A percentile compares a stretch with the other conserved stretches of the same genome.
Evolutionary conservation across 495 filamentous ascomycete species (phyloP).

Genomic region (Sporormia fimetaria): DNA sequence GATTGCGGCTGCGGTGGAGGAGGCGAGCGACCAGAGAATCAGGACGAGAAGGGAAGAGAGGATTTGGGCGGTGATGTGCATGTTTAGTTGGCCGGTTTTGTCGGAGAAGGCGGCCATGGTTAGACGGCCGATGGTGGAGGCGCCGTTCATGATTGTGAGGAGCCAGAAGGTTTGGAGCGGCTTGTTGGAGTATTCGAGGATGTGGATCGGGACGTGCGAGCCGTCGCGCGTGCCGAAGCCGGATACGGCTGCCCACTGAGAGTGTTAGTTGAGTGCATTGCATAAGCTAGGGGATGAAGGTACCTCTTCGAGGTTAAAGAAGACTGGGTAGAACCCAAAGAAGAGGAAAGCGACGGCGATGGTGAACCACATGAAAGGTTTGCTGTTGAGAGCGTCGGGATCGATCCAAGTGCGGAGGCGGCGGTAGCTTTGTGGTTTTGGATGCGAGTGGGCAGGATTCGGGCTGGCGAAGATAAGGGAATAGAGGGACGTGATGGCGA

Average conservation of each 20-base stretch:
- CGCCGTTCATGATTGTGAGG: conserved; percentile 36
- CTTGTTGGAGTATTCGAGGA: conserved; percentile 11
- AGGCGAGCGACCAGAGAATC: conserved; percentile 30
- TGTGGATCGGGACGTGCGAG: neutral
- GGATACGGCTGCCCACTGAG: conserved; percentile 32
- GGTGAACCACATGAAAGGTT: conserved; percentile 29
- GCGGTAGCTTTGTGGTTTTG: conserved; percentile 20
- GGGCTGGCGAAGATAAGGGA: conserved; percentile 31
- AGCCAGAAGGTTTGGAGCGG: conserved; percentile 36
- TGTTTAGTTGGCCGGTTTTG: conserved; percentile 30
- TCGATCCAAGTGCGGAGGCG: conserved; percentile 29
- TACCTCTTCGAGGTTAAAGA: conserved; percentile 38
- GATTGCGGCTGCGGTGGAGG: conserved; percentile 25
- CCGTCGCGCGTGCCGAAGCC: conserved; percentile 30
- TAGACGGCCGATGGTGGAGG: conserved; percentile 32
- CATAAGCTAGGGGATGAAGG: neutral
- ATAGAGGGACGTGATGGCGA: conserved; percentile 26
- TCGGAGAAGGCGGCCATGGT: conserved; percentile 24
- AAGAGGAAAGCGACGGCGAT: conserved; percentile 32
- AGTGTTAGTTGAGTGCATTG: conserved; percentile 1
- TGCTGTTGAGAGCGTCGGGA: conserved; percentile 28
- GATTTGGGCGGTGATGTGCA: conserved; percentile 31
- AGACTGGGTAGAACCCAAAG: conserved; percentile 37
- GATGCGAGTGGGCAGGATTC: conserved; percentile 25
- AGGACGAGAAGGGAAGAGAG: conserved; percentile 31